These are phyloP conservation scores for Solanum hybrid DNA, from an alignment of 305 asterid genomes.

Conservation along the genomic window DNA sequence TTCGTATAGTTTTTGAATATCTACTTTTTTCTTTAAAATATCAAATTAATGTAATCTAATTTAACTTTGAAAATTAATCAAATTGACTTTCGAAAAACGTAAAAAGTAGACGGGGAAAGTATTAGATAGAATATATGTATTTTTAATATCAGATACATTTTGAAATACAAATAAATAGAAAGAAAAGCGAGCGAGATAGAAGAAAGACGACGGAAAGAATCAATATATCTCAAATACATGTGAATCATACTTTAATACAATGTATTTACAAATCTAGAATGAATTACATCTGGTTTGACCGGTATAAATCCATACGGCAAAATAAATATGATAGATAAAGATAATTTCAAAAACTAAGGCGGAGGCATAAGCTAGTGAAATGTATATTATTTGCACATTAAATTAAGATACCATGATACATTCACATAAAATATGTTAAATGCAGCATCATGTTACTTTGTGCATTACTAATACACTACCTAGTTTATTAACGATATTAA, in stretches of 20 bases:
- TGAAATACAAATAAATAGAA: neutral
- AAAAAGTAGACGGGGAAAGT: fast-evolving
- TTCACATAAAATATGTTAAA: neutral
- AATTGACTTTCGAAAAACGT: no score
- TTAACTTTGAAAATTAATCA: no score
- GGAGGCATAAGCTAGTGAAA: neutral
- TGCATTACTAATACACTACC: neutral
- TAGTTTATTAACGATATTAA: neutral
- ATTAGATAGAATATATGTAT: neutral
- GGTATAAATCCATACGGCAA: neutral
- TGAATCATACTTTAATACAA: fast-evolving
- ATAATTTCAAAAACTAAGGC: neutral
- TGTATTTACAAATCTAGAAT: neutral
- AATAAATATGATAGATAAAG: neutral
- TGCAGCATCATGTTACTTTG: neutral
- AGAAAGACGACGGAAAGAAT: fast-evolving
- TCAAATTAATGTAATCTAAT: no score
- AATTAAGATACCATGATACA: neutral
- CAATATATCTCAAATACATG: neutral
- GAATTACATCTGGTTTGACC: neutral
- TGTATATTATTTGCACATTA: neutral
- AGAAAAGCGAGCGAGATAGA: neutral
- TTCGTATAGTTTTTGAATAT: no score
- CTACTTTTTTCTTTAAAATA: no score
- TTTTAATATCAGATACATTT: no score